Evolutionary conservation across 257 asterid genomes (phyloP), one percentile per base, ranked within the genome.

Genomic region (Lantana camara): DNA sequence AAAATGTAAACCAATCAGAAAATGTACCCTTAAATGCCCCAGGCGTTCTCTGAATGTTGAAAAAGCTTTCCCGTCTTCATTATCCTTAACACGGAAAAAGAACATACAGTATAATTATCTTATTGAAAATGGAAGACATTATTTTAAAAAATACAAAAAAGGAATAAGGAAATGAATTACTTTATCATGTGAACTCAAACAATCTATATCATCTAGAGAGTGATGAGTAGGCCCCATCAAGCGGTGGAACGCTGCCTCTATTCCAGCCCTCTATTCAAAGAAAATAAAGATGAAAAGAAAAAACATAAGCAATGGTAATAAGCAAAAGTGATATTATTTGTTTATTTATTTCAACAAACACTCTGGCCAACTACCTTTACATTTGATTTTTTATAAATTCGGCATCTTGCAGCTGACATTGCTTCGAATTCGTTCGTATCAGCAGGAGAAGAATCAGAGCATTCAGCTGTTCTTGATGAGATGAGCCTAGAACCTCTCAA

Each of bases 351-450:
- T 13, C 50, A 48, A 27, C 22, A 29, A 23, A 53, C 34, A 27
- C 55, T 54, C 41, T 35, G 70, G 49, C 45, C 53, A 51, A 63
- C 15, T 52, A 88, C 97, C 95, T 88, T 88, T 23, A 64, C 17
- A 55, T 66, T 69, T 2, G 91, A 75, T 70, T 77, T 72, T 64
- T 77, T 73, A 65, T 79, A 94, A 58, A 80, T 56, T 37, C 91
- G 95, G 81, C 97, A 86, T 75, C 97, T 79, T 65, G 97, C 96
- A 38, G 93, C 85, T 71, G 99, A 84, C 74, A 80, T 70, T 57
- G 75, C 86, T 37, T 82, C 96, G 38, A 78, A 63, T 58, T 76
- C 86, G 50, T 45, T 65, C 37, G 73, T 72, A 70, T 68, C 88
- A 32, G 66, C 72, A 73, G 62, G 84, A 70, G 83, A 75, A 66